A percentile compares a stretch with the other conserved stretches of the same genome.
phyloP scores from a whole-genome alignment of 2,329 filamentous ascomycete genomes.

The Fusarium humuli region DNA sequence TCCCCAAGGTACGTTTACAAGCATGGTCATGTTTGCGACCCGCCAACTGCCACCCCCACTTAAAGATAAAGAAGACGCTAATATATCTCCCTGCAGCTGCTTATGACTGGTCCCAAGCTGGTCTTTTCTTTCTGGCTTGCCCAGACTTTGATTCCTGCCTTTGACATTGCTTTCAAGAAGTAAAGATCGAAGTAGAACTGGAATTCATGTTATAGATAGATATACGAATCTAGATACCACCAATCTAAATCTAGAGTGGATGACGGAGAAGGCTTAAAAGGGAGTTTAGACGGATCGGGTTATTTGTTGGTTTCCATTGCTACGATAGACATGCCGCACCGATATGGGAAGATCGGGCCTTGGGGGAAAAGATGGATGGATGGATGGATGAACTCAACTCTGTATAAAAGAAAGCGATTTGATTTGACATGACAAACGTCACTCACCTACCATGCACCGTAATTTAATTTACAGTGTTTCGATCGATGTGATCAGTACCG shows the following conservation, averaged over 20 bases:
- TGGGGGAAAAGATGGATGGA: slow-evolving; percentile 24
- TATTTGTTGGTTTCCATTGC: slow-evolving; percentile 37
- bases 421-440: slow-evolving; percentile 43
- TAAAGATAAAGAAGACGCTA: slow-evolving; percentile 17
- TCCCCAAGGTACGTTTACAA: slow-evolving; percentile 76
- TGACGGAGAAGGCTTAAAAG: slow-evolving; percentile 14
- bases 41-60: slow-evolving; percentile 23
- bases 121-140: slow-evolving; percentile 99
- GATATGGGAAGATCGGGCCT: slow-evolving; percentile 34
- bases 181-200: slow-evolving; percentile 20
- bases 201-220: slow-evolving; percentile 27
- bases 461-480: background rate
- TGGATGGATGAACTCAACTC: slow-evolving; percentile 45
- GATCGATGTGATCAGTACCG: slow-evolving; percentile 6
- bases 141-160: slow-evolving; percentile 95
- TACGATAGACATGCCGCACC: slow-evolving; percentile 41
- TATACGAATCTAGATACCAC: slow-evolving; percentile 33
- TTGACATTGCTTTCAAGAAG: slow-evolving; percentile 66
- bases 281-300: slow-evolving; percentile 40
- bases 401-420: slow-evolving; percentile 49
- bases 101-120: slow-evolving; percentile 99
- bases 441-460: background rate
- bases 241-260: slow-evolving; percentile 25
- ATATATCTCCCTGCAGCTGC: slow-evolving; percentile 64
- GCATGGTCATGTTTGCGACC: background rate